A percentile compares a stretch with the other conserved stretches of the same genome.
Evolutionary conservation across 768 basidiomycete species (phyloP).

Genomic region (Lentinula aciculospora): DNA sequence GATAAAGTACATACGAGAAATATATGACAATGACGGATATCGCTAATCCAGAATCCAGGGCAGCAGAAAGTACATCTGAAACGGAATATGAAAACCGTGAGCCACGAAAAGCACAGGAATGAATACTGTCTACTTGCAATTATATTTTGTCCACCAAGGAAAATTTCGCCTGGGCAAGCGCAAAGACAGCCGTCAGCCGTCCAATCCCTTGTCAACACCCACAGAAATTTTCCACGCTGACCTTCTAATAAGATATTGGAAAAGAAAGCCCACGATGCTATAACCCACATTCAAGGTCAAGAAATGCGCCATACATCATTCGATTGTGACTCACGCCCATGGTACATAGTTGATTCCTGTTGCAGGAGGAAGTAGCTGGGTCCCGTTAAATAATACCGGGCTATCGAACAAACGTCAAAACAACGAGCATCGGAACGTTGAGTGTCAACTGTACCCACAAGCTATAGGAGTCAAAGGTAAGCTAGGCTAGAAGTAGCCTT

Average conservation of each 20-base stretch:
- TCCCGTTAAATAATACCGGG: slow-evolving; percentile 64
- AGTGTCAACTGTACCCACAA: slow-evolving; percentile 28
- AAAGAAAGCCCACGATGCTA: slow-evolving; percentile 61
- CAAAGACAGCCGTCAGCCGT: no score
- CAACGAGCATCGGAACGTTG: no score
- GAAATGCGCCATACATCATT: background rate
- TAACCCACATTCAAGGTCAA: background rate
- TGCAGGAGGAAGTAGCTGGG: slow-evolving; percentile 70
- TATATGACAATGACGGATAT: slow-evolving; percentile 49
- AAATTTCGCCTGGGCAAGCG: slow-evolving; percentile 32
- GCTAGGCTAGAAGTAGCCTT: slow-evolving; percentile 3
- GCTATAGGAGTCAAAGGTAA: slow-evolving; percentile 20
- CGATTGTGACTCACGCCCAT: slow-evolving; percentile 43
- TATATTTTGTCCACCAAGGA: slow-evolving; percentile 74
- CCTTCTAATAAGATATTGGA: slow-evolving; percentile 67
- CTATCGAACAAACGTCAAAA: slow-evolving; percentile 17
- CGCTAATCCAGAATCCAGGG: slow-evolving; percentile 66
- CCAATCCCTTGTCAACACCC: background rate
- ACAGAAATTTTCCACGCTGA: slow-evolving; percentile 16
- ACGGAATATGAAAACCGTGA: slow-evolving; percentile 20
- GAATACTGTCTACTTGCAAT: slow-evolving; percentile 60
- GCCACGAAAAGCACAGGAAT: no score
- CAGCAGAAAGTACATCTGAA: slow-evolving; percentile 61
- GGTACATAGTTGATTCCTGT: slow-evolving; percentile 82
- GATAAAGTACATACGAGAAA: slow-evolving; percentile 24